Conservation (phyloP, 139 green algal species). For the Pleodorina starrii region DNA sequence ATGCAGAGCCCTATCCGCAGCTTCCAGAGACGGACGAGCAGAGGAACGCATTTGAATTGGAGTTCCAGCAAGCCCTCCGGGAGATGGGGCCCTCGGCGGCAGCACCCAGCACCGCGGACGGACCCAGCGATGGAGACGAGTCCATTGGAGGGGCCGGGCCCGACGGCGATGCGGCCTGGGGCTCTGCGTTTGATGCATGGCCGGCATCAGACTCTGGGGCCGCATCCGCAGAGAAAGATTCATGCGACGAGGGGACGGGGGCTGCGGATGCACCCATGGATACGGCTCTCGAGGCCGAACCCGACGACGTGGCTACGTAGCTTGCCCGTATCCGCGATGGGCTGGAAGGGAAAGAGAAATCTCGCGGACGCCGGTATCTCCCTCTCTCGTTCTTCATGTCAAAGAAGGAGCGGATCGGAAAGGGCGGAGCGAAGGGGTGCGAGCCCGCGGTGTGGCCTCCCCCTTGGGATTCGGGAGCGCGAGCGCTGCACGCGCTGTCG, state of each 20-base stretch:
- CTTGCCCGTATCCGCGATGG: too few species aligned
- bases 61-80: not conserved
- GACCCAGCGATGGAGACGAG: not conserved
- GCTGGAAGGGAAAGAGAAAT: too few species aligned
- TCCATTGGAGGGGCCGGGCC: too few species aligned
- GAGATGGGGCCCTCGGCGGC: not conserved
- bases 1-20: not conserved
- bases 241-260: not conserved
- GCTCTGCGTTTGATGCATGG: not conserved
- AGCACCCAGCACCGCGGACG: not conserved
- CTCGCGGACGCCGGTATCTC: too few species aligned
- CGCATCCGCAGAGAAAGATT: not conserved
- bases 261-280: not conserved
- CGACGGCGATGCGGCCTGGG: too few species aligned
- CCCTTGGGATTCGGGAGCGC: too few species aligned
- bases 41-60: constrained; percentile 10
- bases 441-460: too few species aligned
- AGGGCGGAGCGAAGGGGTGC: too few species aligned
- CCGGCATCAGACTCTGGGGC: not conserved
- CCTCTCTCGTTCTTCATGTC: too few species aligned
- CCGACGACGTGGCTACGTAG: too few species aligned
- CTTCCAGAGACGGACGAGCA: constrained; percentile 12
- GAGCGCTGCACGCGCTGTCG: too few species aligned
- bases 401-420: too few species aligned
- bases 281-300: not conserved